Percentiles rank a stretch among this genome's conserved stretches.
phyloP scores from a whole-genome alignment of 148 eudicot species.

The Rhododendron vialii region DNA sequence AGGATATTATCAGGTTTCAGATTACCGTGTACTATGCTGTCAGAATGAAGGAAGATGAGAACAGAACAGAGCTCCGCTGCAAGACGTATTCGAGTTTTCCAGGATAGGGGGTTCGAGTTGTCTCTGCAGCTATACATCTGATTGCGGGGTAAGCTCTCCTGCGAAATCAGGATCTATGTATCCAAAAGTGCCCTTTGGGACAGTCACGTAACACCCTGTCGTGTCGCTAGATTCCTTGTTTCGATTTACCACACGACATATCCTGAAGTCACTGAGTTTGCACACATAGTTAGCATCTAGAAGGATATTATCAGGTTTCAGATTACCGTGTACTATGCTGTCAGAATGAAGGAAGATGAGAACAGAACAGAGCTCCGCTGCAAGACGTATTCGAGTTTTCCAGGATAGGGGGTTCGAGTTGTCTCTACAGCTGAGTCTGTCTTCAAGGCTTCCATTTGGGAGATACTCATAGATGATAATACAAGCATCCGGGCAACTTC shows the following conservation, averaged over 20 bases:
- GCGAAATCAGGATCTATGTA: slow-evolving; percentile 76
- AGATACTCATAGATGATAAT: slow-evolving; percentile 77
- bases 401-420: slow-evolving; percentile 72
- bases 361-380: slow-evolving; percentile 73
- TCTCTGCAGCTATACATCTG: slow-evolving; percentile 74
- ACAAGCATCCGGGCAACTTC: slow-evolving; percentile 73
- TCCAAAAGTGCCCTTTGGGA: slow-evolving; percentile 61
- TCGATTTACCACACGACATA: slow-evolving; percentile 39
- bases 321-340: slow-evolving; percentile 66
- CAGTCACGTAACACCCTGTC: slow-evolving; percentile 36
- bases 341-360: slow-evolving; percentile 72
- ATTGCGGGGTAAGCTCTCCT: slow-evolving; percentile 72
- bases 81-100: slow-evolving; percentile 76
- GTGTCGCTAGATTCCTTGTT: slow-evolving; percentile 35
- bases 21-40: slow-evolving; percentile 67
- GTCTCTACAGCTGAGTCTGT: slow-evolving; percentile 64
- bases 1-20: slow-evolving; percentile 69
- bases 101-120: slow-evolving; percentile 67
- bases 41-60: slow-evolving; percentile 71
- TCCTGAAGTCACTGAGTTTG: slow-evolving; percentile 81
- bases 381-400: slow-evolving; percentile 75
- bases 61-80: slow-evolving; percentile 78
- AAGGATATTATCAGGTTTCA: slow-evolving; percentile 68
- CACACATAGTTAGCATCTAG: slow-evolving; percentile 53
- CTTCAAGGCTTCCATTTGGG: slow-evolving; percentile 88